Base-by-base conservation (phyloP, 495 filamentous ascomycete species). In the Podospora didyma region DNA sequence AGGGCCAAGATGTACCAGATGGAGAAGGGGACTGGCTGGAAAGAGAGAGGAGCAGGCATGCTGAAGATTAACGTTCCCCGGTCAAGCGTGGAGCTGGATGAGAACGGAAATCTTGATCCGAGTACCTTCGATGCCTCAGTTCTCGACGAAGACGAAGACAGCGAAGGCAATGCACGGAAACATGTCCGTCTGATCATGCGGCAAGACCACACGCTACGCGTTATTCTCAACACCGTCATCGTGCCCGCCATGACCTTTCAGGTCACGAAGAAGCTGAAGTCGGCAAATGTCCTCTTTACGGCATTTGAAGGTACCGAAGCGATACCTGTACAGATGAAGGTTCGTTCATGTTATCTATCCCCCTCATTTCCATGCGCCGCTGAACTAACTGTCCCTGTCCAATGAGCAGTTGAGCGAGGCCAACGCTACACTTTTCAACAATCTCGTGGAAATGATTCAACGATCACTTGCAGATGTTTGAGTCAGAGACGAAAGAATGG, bases 161-260 rank as follows among this genome's bases (percentile, higher is more conserved):
- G 70, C 14, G 57, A 51, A 34, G 61, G 62, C 7, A 42, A 53
- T 16, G 50, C 31, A 22, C 54, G 53, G 0, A 63, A 68, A 44
- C 56, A 61, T 22, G 83, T 83, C 11, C 86, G 92, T 22, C 80
- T 96, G 62, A 82, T 96, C 56, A 90, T 96, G 86, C 84, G 92
- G 5, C 90, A 93, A 44, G 90, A 96, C 59, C 88, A 89, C 41
- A 89, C 87, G 5, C 79, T 87, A 52, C 82, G 89, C n/a, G 86
- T 96, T n/a, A 84, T 94, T 64, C 78, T 96, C 39, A 96, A 96
- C 70, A 86, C 86, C 3, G 80, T 83, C 1, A 75, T 96, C 53
- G 81, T 88, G 46, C 85, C 87, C 61, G 80, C 82, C 5, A 87
- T 92, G 82, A 80, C 80, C 35, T 85, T 89, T 62, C 83, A 88